Conservation (phyloP, 305 asterid genomes). For the Fraxinus nigra region DNA sequence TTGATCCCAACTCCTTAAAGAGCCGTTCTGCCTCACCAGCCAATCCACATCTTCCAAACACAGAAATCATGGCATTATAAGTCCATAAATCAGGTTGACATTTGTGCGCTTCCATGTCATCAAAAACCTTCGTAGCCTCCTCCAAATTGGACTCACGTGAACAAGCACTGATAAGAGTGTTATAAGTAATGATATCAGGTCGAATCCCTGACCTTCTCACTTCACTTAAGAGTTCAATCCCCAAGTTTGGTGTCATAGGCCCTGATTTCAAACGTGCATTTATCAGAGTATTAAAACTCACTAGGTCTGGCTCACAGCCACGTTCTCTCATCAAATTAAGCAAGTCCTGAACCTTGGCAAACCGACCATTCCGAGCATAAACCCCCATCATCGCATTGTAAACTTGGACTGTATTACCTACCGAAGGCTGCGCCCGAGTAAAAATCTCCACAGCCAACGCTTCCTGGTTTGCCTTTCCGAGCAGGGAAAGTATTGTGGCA, state of each 20-base stretch:
- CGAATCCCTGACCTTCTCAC: conserved; percentile 74
- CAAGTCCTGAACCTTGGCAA: conserved; percentile 66
- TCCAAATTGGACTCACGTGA: conserved; percentile 79
- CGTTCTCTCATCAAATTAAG: conserved; percentile 77
- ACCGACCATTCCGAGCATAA: conserved; percentile 76
- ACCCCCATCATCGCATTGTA: conserved; percentile 98
- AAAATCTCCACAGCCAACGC: conserved; percentile 80
- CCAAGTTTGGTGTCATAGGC: conserved; percentile 60
- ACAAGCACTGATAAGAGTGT: conserved; percentile 88
- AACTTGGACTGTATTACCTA: conserved; percentile 73
- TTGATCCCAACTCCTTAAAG: conserved; percentile 60
- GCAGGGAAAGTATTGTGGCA: conserved; percentile 76
- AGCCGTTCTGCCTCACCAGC: conserved; percentile 73
- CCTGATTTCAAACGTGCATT: conserved; percentile 82
- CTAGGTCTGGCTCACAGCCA: conserved; percentile 84
- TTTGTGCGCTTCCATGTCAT: conserved; percentile 63
- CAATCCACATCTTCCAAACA: conserved; percentile 80
- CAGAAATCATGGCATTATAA: conserved; percentile 90
- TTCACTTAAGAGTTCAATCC: conserved; percentile 61
- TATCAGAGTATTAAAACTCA: conserved; percentile 87
- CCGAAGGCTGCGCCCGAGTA: conserved; percentile 50
- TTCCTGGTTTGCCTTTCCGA: conserved; percentile 92
- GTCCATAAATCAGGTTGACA: conserved; percentile 98
- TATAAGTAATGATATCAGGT: conserved; percentile 88
- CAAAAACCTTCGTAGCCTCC: conserved; percentile 71